These are phyloP conservation scores for Cercospora zeae-maydis DNA, from an alignment of 2,329 filamentous ascomycete species.

Conservation along the genomic window DNA sequence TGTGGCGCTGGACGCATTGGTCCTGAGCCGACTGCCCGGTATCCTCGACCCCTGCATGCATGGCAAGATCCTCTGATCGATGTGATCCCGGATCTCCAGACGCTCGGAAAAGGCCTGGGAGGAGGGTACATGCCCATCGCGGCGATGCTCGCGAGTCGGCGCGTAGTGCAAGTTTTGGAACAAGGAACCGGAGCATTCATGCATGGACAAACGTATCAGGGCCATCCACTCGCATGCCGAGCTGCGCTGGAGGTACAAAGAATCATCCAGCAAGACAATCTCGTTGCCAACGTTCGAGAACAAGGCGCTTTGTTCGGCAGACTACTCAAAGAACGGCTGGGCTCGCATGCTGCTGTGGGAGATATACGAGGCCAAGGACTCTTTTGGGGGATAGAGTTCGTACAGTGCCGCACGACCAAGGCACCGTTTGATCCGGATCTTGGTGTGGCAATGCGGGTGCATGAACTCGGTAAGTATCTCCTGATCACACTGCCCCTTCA, in stretches of 20 bases:
- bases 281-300: conserved; percentile 56
- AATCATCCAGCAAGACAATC: conserved; percentile 54
- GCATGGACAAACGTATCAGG: conserved; percentile 64
- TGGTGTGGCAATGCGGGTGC: conserved; percentile 48
- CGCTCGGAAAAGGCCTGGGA: conserved; percentile 63
- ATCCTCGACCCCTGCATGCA: conserved; percentile 50
- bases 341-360: conserved; percentile 51
- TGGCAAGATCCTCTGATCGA: conserved; percentile 55
- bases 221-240: conserved; percentile 57
- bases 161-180: conserved; percentile 50
- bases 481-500: not conserved
- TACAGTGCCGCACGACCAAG: conserved; percentile 53
- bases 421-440: conserved; percentile 49
- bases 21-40: conserved; percentile 33
- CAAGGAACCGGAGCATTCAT: conserved; percentile 49
- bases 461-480: conserved; percentile 47
- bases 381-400: conserved; percentile 60
- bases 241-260: conserved; percentile 61
- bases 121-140: conserved; percentile 62
- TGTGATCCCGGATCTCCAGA: conserved; percentile 61
- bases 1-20: conserved; percentile 61
- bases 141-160: conserved; percentile 53
- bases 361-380: conserved; percentile 60
- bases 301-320: conserved; percentile 53
- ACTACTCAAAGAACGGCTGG: conserved; percentile 45